Evolutionary conservation across 2,329 filamentous ascomycete species (phyloP).

Genomic region (Talaromyces amestolkiae): DNA sequence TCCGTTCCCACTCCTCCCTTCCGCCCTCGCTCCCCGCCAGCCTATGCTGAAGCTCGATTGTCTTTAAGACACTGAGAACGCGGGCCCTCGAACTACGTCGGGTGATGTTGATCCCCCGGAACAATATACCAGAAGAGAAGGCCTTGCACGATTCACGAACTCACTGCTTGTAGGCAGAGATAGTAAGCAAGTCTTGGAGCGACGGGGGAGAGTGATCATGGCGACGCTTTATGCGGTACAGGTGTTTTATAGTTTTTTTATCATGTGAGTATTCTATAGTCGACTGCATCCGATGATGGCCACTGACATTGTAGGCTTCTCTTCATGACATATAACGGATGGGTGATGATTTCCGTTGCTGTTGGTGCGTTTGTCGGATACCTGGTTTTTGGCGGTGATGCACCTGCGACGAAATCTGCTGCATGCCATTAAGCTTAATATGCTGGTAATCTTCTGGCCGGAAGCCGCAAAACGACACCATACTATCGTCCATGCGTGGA

Average conservation of each 20-base stretch:
- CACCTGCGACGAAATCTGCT: constrained; percentile 74
- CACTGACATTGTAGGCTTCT: constrained; percentile 65
- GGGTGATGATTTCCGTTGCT: constrained; percentile 90
- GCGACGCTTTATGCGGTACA: constrained; percentile 83
- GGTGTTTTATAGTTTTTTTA: constrained; percentile 98
- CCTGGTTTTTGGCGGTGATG: constrained; percentile 70
- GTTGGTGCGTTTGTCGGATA: constrained; percentile 89
- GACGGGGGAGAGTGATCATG: constrained; percentile 74
- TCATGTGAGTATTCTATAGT: constrained; percentile 71
- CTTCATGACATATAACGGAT: constrained; percentile 99
- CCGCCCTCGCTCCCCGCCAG: constrained; percentile 7
- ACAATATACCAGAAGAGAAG: constrained; percentile 12
- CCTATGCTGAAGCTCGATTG: constrained; percentile 24
- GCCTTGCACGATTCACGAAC: constrained; percentile 52
- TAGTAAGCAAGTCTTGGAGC: constrained; percentile 59
- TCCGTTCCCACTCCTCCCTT: neutral
- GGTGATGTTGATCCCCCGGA: constrained; percentile 4
- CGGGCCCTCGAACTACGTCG: constrained; percentile 22
- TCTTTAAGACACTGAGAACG: constrained; percentile 38
- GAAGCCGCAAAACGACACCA: neutral
- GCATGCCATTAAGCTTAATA: constrained; percentile 71
- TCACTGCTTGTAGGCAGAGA: constrained; percentile 74
- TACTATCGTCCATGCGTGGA: neutral
- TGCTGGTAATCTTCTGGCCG: no score
- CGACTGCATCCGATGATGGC: neutral